A percentile compares a stretch with the other conserved stretches of the same genome.
Evolutionary conservation across 176 grass and related monocot species (phyloP).

Genomic region (Musa schizocarpa): DNA sequence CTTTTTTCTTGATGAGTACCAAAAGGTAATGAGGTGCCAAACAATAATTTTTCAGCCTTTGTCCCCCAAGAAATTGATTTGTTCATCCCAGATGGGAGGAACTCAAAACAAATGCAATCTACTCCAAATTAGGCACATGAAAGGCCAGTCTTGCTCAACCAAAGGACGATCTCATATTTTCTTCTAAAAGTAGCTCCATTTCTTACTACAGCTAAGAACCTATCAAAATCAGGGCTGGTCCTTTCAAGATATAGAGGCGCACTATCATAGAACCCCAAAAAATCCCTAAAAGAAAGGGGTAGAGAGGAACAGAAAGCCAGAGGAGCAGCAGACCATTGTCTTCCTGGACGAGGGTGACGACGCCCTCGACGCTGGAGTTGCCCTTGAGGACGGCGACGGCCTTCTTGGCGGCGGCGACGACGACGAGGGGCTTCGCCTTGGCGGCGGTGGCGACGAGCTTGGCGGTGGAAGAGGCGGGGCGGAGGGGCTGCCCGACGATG

Average conservation of each 20-base stretch:
- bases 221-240: neutral
- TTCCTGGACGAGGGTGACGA: conserved; percentile 76
- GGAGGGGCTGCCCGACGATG: conserved; percentile 18
- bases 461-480: conserved; percentile 5
- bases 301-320: neutral
- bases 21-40: neutral
- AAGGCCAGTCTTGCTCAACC: neutral
- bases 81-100: too few relatives aligned
- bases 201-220: too few relatives aligned
- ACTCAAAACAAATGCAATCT: too few relatives aligned
- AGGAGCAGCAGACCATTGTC: conserved; percentile 35
- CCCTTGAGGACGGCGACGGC: conserved; percentile 86
- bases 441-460: conserved; percentile 5
- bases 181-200: too few relatives aligned
- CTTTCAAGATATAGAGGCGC: neutral
- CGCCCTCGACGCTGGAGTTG: conserved; percentile 60
- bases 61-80: too few relatives aligned
- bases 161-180: too few relatives aligned
- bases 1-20: neutral
- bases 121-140: too few relatives aligned
- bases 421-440: conserved; percentile 24
- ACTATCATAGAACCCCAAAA: neutral
- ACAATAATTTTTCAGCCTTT: neutral
- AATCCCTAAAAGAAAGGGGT: neutral
- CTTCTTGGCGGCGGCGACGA: conserved; percentile 68